These are phyloP conservation scores for Echium plantagineum DNA, from an alignment of 257 asterid species.

Conservation along the genomic window DNA sequence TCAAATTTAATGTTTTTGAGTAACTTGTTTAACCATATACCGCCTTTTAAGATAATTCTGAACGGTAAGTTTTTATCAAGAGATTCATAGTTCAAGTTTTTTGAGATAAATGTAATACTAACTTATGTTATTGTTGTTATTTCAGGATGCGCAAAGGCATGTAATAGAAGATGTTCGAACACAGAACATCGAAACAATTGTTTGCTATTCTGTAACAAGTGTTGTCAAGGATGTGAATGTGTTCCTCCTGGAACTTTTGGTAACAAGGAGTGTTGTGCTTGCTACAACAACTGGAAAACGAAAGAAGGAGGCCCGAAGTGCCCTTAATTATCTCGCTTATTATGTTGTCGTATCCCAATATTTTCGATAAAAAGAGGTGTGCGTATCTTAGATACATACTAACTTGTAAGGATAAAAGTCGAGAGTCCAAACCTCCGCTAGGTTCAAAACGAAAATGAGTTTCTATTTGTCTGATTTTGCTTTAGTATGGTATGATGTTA, in stretches of 20 bases:
- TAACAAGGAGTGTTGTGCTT: conserved; percentile 14
- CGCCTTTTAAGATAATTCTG: too few relatives aligned
- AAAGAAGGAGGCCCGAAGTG: conserved; percentile 19
- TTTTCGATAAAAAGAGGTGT: too few relatives aligned
- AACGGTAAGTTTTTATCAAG: too few relatives aligned
- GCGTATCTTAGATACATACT: too few relatives aligned
- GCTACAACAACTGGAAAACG: conserved; percentile 14
- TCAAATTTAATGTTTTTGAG: too few relatives aligned
- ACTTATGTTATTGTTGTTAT: neutral
- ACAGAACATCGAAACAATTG: conserved; percentile 9
- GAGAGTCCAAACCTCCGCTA: too few relatives aligned
- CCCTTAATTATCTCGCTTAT: conserved; percentile 8
- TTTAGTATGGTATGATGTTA: neutral
- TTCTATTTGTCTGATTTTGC: neutral
- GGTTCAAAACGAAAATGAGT: neutral
- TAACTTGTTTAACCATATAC: too few relatives aligned
- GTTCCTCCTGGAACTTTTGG: conserved; percentile 18
- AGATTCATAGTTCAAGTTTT: too few relatives aligned
- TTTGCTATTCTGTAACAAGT: conserved; percentile 11
- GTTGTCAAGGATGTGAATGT: conserved; percentile 10
- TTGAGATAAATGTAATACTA: too few relatives aligned
- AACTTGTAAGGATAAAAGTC: too few relatives aligned
- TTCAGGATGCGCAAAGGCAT: conserved; percentile 12
- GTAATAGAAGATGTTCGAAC: conserved; percentile 13
- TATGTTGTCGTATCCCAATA: too few relatives aligned